Evolutionary conservation across 1,284 basidiomycete genomes (phyloP), one percentile per base, ranked within the genome.

Genomic region (Fomitopsis palustris): DNA sequence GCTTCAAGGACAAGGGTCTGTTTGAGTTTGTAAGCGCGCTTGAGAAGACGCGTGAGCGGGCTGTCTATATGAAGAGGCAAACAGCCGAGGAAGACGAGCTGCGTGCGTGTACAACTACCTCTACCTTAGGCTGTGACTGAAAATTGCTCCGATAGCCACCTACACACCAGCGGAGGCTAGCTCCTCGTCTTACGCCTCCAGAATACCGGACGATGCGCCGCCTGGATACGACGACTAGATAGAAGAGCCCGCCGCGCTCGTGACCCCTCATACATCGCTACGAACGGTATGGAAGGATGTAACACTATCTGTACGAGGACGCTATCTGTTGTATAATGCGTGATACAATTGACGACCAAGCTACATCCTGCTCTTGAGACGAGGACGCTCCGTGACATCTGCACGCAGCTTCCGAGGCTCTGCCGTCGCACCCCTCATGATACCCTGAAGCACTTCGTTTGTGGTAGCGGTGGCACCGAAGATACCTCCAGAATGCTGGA

Each of bases 11-110:
- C 67, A 78, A 81, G 54, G 82, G 83, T 9, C 82, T 92, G 77
- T 90, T 90, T 66, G 78, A 84, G 69, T 92, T 92, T 67, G 84
- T 86, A 31, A 83, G 81, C 58, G 69, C 82, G 29, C 70, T 93
- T 55, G 87, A 90, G 74, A 90, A 91, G 77, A 84, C 87, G 37
- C 81, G 90, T 54, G 88, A 91, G 73, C 77, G 81, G 54, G 84
- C 84, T 27, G 83, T 90, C 45, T 88, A 87, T 65, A 90, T 89
- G 88, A 85, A 78, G 69, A 77, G 87, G 51, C 85, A 86, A 65
- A 70, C 74, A 64, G 72, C 77, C 49, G 72, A 79, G 62, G 69
- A 76, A 56, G 81, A 84, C 54, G 88, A 89, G 31, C 70, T 88
- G 51, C 90, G 89, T 92, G 71, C 62, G 88, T 84, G 57, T 31